Evolutionary conservation across 495 filamentous ascomycete species (phyloP), one percentile per base, ranked within the genome.

Genomic region (Thermochaetoides thermophila): DNA sequence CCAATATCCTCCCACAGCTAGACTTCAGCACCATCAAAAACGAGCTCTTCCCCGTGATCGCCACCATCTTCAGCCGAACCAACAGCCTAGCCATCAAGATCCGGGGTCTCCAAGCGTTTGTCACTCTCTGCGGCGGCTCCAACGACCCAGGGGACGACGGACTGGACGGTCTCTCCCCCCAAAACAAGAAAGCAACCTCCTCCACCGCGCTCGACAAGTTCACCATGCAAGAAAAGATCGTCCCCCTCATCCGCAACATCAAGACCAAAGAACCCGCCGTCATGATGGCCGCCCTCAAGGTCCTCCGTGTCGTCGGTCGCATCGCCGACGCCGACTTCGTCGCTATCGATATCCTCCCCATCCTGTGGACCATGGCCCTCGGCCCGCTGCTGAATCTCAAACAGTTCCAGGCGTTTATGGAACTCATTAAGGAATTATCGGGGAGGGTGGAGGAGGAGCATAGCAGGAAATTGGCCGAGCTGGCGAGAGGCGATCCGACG

Each of bases 261-360:
- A 96, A 96, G 52, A 97, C 89, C 0, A 95, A 91, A 46, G 89
- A 97, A 46, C 89, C 89, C 0, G 86, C 83, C 2, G 89, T 97
- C 3, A 93, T 94, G 80, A 87, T 95, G 72, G 85, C 89, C 1
- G 81, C 84, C 0, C 65, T 95, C 13, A 71, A 73, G 17, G 84
- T 95, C 8, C 74, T 96, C 42, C 69, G 65, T 18, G 75, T 92
- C 34, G 74, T 96, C 31, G 84, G 89, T 5, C 68, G 63, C 15
- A 62, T 83, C 17, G 85, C 79, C 4, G 89, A 96, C 46, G 66
- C 78, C 3, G 89, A 96, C n/a, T 95, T 92, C 45, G 69, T 95
- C 18, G 89, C 91, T 3, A 69, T 89, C 61, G 87, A 96, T 33
- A 72, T 91, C 18, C 59, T 97, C 11, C 91, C 89, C 0, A 64